Percentiles rank a stretch among this genome's conserved stretches.
Evolutionary conservation across 2,329 filamentous ascomycete species (phyloP).

Genomic region (Coniochaeta ligniaria): DNA sequence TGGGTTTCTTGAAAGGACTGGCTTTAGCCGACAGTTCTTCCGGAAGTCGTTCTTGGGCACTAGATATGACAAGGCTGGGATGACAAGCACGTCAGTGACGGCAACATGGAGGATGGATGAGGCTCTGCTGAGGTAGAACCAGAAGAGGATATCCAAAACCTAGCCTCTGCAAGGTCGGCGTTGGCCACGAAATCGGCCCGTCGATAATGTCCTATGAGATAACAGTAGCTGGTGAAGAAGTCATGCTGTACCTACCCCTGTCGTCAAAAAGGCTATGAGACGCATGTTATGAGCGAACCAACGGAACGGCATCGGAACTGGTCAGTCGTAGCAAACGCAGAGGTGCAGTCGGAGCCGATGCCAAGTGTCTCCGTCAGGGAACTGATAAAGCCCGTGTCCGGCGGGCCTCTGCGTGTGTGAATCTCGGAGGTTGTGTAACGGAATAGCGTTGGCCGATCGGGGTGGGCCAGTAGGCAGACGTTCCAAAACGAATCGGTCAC

Average conservation of each 20-base stretch:
- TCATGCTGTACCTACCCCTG: no score
- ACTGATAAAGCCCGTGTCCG: not conserved
- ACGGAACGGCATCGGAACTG: no score
- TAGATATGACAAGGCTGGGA: not conserved
- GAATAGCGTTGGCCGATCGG: not conserved
- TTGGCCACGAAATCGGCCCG: no score
- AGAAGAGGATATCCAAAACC: no score
- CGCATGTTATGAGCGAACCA: no score
- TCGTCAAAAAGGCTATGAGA: no score
- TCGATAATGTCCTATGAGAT: no score
- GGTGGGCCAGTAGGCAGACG: not conserved
- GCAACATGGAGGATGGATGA: not conserved
- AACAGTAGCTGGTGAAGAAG: no score
- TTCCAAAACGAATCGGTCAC: not conserved
- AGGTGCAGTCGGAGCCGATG: not conserved
- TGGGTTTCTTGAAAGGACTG: not conserved
- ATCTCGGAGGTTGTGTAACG: not conserved
- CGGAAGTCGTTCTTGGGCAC: not conserved
- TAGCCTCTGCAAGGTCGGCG: no score
- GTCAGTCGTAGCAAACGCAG: no score
- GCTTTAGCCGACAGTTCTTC: not conserved
- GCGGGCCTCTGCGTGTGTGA: not conserved
- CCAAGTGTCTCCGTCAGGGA: no score
- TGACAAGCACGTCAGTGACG: not conserved
- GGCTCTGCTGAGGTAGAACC: not conserved